Conservation (phyloP, 805 yeast genomes). For the Alloascoidea hylecoeti region DNA sequence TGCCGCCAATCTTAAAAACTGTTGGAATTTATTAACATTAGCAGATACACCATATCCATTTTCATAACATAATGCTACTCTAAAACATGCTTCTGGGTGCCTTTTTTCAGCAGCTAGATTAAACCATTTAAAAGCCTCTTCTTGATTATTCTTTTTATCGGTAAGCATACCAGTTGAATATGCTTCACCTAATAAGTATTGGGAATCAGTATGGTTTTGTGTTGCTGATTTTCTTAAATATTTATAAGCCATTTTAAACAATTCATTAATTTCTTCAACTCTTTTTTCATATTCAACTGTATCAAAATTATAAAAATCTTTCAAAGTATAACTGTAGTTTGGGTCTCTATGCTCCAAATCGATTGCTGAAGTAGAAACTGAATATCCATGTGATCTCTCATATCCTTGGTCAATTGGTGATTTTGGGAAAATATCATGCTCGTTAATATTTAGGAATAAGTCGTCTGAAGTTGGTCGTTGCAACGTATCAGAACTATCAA, state of each 20-base stretch:
- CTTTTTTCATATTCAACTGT: conserved; percentile 16
- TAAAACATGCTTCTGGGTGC: conserved; percentile 80
- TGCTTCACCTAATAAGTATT: conserved; percentile 84
- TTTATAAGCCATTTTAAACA: conserved; percentile 63
- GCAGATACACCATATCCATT: conserved; percentile 89
- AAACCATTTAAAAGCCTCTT: conserved; percentile 63
- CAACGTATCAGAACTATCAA: neutral
- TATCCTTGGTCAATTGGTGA: too few species aligned
- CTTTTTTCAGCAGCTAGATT: conserved; percentile 89
- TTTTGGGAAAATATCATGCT: too few species aligned
- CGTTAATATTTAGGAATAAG: too few species aligned
- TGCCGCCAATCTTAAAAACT: conserved; percentile 76
- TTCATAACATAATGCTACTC: conserved; percentile 84
- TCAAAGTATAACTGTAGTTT: too few species aligned
- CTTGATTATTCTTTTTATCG: conserved; percentile 56
- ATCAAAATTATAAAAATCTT: neutral
- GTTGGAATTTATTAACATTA: conserved; percentile 77
- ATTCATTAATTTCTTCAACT: conserved; percentile 37
- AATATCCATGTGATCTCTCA: too few species aligned
- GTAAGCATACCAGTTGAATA: conserved; percentile 76
- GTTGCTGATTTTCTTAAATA: conserved; percentile 61
- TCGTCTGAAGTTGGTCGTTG: too few species aligned
- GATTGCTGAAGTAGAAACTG: neutral
- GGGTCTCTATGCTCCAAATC: neutral
- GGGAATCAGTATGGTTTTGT: conserved; percentile 80